Conservation (phyloP, 495 filamentous ascomycete species). For the Lophium mytilinum region DNA sequence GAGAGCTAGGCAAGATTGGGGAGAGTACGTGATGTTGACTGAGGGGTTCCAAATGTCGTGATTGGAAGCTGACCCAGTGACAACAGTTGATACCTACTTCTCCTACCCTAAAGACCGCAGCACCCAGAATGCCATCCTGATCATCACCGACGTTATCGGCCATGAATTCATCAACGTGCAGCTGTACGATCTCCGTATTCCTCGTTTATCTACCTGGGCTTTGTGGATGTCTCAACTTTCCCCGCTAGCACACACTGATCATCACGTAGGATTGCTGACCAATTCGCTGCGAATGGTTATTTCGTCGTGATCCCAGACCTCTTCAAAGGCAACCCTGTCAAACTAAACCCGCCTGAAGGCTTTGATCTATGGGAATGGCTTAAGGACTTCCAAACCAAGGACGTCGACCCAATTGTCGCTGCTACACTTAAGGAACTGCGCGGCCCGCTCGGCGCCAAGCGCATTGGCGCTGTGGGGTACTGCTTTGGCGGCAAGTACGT, state of each 20-base stretch:
- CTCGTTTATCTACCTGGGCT: too few species aligned
- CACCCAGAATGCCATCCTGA: constrained; percentile 37
- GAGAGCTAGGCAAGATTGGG: constrained; percentile 35
- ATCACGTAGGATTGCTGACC: constrained; percentile 56
- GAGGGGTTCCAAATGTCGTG: not conserved
- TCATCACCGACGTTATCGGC: constrained; percentile 39
- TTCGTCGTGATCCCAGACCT: constrained; percentile 67
- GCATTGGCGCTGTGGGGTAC: constrained; percentile 66
- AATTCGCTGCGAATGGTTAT: constrained; percentile 75
- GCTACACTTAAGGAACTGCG: constrained; percentile 51
- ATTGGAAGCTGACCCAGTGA: not conserved
- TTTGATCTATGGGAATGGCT: constrained; percentile 59
- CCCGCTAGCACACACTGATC: not conserved
- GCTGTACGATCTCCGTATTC: constrained; percentile 38
- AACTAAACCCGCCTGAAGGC: constrained; percentile 47
- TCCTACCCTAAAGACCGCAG: constrained; percentile 34
- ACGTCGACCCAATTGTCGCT: constrained; percentile 59
- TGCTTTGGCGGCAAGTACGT: constrained; percentile 66
- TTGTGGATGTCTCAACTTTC: not conserved
- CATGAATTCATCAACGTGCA: constrained; percentile 66
- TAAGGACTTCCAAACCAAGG: constrained; percentile 15
- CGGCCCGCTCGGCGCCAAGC: constrained; percentile 50
- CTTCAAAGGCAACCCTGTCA: constrained; percentile 64
- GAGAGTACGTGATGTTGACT: constrained; percentile 24
- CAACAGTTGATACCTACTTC: constrained; percentile 40